phyloP scores from a whole-genome alignment of 495 filamentous ascomycete genomes.

The Saxophila tyrrhenica region DNA sequence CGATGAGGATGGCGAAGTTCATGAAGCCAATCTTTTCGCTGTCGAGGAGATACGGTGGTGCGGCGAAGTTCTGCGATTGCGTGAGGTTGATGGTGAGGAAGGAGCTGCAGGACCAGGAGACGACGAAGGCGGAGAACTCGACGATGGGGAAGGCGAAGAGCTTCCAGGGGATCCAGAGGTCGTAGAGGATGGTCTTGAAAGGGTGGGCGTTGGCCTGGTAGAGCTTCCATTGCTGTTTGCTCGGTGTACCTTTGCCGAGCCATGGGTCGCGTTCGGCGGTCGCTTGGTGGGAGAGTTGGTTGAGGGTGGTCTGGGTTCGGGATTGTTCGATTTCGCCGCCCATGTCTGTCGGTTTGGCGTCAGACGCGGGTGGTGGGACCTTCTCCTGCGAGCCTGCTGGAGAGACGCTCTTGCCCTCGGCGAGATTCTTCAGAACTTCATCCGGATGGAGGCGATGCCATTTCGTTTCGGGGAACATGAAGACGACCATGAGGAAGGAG shows the following conservation, averaged over 20 bases:
- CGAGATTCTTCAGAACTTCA: slow-evolving; percentile 18
- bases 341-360: too few relatives aligned
- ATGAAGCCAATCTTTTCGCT: slow-evolving; percentile 42
- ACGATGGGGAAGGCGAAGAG: slow-evolving; percentile 53
- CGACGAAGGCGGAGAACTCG: slow-evolving; percentile 47
- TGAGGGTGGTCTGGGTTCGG: slow-evolving; percentile 8
- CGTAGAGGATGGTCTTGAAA: slow-evolving; percentile 33
- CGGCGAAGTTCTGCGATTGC: slow-evolving; percentile 47
- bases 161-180: slow-evolving; percentile 43
- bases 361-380: too few relatives aligned
- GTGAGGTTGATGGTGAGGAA: slow-evolving; percentile 56
- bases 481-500: slow-evolving; percentile 38
- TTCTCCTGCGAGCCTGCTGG: slow-evolving; percentile 5
- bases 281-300: slow-evolving; percentile 20
- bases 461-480: slow-evolving; percentile 51
- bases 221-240: slow-evolving; percentile 43
- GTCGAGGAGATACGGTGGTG: slow-evolving; percentile 47
- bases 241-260: slow-evolving; percentile 41
- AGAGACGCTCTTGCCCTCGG: slow-evolving; percentile 1
- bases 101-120: slow-evolving; percentile 47
- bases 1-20: slow-evolving; percentile 39
- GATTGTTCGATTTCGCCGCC: slow-evolving; percentile 13
- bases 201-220: slow-evolving; percentile 35
- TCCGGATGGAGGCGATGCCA: slow-evolving; percentile 39
- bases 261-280: slow-evolving; percentile 25